Conservation (phyloP, 371 early-diverging fungal genomes). For the Mucor mucedo region DNA sequence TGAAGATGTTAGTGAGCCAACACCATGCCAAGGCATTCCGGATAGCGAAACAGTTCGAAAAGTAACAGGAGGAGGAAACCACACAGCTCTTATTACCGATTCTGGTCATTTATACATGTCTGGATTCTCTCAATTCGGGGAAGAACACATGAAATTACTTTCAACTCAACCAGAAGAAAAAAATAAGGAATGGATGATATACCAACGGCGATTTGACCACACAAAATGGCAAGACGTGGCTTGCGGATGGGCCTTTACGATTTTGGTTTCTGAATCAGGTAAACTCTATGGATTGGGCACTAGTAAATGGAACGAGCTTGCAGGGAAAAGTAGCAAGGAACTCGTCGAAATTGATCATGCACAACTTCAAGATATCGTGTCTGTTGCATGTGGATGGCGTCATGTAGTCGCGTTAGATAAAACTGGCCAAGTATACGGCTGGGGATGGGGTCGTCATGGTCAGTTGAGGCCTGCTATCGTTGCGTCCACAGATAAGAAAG, state of each 20-base stretch:
- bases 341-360: constrained; percentile 11
- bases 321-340: constrained; percentile 8
- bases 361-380: constrained; percentile 25
- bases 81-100: constrained; percentile 57
- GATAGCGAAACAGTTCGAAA: constrained; percentile 26
- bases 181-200: constrained; percentile 14
- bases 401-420: constrained; percentile 55
- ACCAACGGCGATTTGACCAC: constrained; percentile 6
- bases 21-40: constrained; percentile 37
- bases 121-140: constrained; percentile 29
- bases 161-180: constrained; percentile 7
- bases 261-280: constrained; percentile 41
- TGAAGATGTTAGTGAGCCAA: constrained; percentile 40
- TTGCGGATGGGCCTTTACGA: constrained; percentile 67
- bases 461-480: constrained; percentile 52
- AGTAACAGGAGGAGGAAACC: constrained; percentile 68
- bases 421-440: constrained; percentile 51
- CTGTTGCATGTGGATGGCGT: constrained; percentile 69
- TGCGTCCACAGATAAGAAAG: constrained; percentile 24
- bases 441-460: constrained; percentile 70
- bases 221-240: constrained; percentile 52
- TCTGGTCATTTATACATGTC: constrained; percentile 27
- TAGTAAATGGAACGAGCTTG: constrained; percentile 59
- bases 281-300: constrained; percentile 56
- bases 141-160: constrained; percentile 6